Percentiles rank a stretch among this genome's conserved stretches.
phyloP scores from a whole-genome alignment of 208 protist species.

The Trypanosoma theileri region DNA sequence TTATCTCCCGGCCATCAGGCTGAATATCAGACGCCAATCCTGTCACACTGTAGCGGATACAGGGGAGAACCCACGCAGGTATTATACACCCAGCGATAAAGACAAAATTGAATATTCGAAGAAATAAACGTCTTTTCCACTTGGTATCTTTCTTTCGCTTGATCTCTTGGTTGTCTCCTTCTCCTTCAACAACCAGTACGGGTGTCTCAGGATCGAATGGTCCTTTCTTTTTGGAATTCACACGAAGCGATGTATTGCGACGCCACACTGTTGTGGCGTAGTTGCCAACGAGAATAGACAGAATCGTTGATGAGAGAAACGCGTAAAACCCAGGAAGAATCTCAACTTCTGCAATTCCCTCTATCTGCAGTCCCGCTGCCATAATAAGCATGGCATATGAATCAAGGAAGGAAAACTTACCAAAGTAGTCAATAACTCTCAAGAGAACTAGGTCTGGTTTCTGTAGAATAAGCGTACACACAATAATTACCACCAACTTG shows the following conservation, averaged over 20 bases:
- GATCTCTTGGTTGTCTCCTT: too few species aligned
- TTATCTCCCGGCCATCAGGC: constrained; percentile 18
- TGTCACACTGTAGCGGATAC: constrained; percentile 34
- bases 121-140: neutral
- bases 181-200: neutral
- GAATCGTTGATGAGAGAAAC: constrained; percentile 31
- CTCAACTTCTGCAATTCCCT: constrained; percentile 27
- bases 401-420: constrained; percentile 92
- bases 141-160: too few species aligned
- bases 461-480: constrained; percentile 38
- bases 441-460: constrained; percentile 40
- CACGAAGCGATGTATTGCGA: constrained; percentile 32
- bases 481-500: constrained; percentile 35
- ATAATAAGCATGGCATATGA: constrained; percentile 65
- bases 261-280: constrained; percentile 59
- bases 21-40: constrained; percentile 37
- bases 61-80: constrained; percentile 37
- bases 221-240: neutral
- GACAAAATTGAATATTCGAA: neutral
- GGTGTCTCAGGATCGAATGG: neutral
- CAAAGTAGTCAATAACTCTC: constrained; percentile 62
- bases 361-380: constrained; percentile 56
- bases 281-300: constrained; percentile 47
- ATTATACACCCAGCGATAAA: constrained; percentile 32
- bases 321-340: constrained; percentile 32